Evolutionary conservation across 441 rosid species (phyloP), one percentile per base, ranked within the genome.

Genomic region (Dalechampia spathulata): DNA sequence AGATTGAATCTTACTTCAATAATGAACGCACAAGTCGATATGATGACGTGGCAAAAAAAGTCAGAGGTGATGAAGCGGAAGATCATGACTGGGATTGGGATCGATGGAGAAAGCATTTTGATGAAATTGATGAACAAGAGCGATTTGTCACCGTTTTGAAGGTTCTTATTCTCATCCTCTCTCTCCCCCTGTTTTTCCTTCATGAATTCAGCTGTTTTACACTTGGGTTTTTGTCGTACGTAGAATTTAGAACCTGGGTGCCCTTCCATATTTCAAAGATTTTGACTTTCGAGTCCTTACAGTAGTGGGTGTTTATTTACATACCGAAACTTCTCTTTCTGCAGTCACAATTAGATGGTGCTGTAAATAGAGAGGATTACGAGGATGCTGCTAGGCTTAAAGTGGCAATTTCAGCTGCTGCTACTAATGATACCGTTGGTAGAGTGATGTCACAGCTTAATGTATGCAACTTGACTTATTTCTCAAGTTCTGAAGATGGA

Each of bases 51-150:
- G n/a, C n/a, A n/a, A n/a, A n/a, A n/a, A n/a, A 30, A 3, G 34
- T 4, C 19, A 37, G 49, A 0, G 57, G 51, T 13, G 64, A 42
- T 5, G 75, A 53, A 20, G 82, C 71, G 0, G 69, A 60, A 14
- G 85, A 77, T 41, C n/a, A n/a, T n/a, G n/a, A n/a, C n/a, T 93
- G 97, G 99, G 93, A 85, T 62, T 93, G 99, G 99, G 85, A 83
- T 28, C 76, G 90, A 15, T 89, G 97, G 99, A 83, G 72, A 78
- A 79, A 55, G 76, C 96, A 93, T 78, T 93, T 93, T 63, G 81
- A 82, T 2, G 79, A 71, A 43, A 75, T 89, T 19, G 95, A 93
- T 64, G 89, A 87, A 9, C 99, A 83, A 69, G 95, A 89, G 72
- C 87, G 90, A 50, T 79, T 89, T 39, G 59, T 82, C 28, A 79